Conservation (phyloP, 192 early-diverging fungal genomes). For the Pilobolus umbonatus region DNA sequence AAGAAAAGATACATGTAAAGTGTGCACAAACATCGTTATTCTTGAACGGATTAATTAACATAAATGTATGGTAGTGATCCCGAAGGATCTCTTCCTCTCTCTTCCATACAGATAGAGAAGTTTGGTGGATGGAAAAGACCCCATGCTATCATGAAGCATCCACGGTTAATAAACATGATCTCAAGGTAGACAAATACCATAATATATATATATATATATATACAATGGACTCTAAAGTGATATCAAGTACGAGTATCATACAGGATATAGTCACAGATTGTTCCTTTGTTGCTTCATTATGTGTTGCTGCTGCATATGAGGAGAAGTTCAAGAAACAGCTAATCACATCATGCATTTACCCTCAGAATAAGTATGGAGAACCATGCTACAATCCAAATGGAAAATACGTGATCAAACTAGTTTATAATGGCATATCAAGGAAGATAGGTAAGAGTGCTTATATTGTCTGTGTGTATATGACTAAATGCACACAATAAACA, state of each 20-base stretch:
- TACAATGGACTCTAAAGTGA: not conserved
- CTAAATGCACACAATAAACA: slow-evolving; percentile 22
- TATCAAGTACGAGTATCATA: slow-evolving; percentile 52
- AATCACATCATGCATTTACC: slow-evolving; percentile 82
- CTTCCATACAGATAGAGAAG: slow-evolving; percentile 64
- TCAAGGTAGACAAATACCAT: slow-evolving; percentile 34
- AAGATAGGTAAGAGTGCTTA: slow-evolving; percentile 58
- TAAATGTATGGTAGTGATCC: slow-evolving; percentile 52
- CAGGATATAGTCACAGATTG: slow-evolving; percentile 94
- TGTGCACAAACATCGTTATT: slow-evolving; percentile 16
- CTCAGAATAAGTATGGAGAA: slow-evolving; percentile 62
- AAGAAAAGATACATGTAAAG: slow-evolving; percentile 44
- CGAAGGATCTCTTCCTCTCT: slow-evolving; percentile 72
- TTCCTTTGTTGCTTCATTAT: slow-evolving; percentile 90
- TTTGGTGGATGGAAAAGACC: slow-evolving; percentile 84
- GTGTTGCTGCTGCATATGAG: slow-evolving; percentile 81
- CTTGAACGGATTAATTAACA: slow-evolving; percentile 19
- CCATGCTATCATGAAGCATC: slow-evolving; percentile 61
- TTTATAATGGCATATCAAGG: slow-evolving; percentile 80
- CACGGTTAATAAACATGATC: slow-evolving; percentile 61
- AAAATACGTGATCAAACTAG: slow-evolving; percentile 84
- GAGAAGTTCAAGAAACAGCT: slow-evolving; percentile 68
- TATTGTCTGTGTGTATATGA: not conserved
- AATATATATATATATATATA: not conserved
- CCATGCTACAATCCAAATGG: slow-evolving; percentile 84